Evolutionary conservation across 495 filamentous ascomycete species (phyloP), one percentile per base, ranked within the genome.

Genomic region (Talaromyces trachyspermus): DNA sequence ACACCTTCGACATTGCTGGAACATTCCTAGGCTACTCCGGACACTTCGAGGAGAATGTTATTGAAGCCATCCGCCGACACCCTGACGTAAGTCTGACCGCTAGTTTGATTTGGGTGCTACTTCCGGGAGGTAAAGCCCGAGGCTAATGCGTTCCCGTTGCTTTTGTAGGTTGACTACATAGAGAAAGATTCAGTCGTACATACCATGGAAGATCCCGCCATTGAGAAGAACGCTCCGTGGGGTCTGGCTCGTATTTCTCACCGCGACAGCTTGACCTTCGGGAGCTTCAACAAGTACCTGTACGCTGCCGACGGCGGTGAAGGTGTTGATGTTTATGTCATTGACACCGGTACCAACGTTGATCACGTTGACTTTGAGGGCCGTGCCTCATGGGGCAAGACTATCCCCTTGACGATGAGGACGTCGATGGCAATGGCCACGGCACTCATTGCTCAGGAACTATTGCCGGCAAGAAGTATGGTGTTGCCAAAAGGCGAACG

Each of bases 381-480:
- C 46, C 89, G 94, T 62, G 94, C 94, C 43, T 69, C 74, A 56
- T 99, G 94, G 94, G 91, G 91, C 64, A 89, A 95, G 81, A 99
- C 94, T 46, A 86, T 99, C 57, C 94, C 94, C 46, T 60, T 37
- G 78, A 77, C 49, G 94, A 99, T 59, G 80, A 71, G 33, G 94
- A 99, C 63, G 71, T 77, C 43, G 94, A 99, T 73, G 94, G 94
- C 64, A 99, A 99, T 57, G 94, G 94, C 45, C 94, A 99, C 75
- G 94, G 94, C 56, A 99, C 94, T 53, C 94, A 99, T 78, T 99
- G 94, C 78, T 97, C 94, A 48, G 94, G 94, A 54, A 99, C 94
- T 32, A 81, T 97, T 56, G 94, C 85, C 49, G 94, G 94, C 64
- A 92, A 91, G 79, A 96, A 95, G 74, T 96, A 92, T 64, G 94